Percentiles rank a stretch among this genome's conserved stretches.
phyloP scores from a whole-genome alignment of 345 rosid genomes.

The Citrus mangshanensis region DNA sequence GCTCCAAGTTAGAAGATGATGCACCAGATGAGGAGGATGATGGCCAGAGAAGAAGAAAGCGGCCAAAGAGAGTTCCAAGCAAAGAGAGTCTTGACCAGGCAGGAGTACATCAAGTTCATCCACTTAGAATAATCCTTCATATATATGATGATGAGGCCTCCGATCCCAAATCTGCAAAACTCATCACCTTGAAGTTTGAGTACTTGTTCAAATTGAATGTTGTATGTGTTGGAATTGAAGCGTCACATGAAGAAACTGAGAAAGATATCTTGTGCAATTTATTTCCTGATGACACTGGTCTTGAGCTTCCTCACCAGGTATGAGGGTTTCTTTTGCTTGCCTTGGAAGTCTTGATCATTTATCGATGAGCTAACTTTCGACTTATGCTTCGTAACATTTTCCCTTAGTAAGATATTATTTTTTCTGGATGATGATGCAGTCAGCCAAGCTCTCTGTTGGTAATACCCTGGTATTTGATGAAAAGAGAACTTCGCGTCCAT shows the following conservation, averaged over 20 bases:
- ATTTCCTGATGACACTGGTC: slow-evolving; percentile 77
- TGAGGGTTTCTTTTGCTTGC: neutral
- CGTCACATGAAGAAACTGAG: slow-evolving; percentile 51
- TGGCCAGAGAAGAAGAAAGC: slow-evolving; percentile 71
- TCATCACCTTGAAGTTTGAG: slow-evolving; percentile 62
- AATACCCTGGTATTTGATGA: slow-evolving; percentile 48
- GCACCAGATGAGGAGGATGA: slow-evolving; percentile 80
- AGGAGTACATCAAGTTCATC: slow-evolving; percentile 62
- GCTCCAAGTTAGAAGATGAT: slow-evolving; percentile 67
- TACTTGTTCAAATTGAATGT: slow-evolving; percentile 77
- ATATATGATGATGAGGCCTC: slow-evolving; percentile 57
- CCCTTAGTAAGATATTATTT: slow-evolving; percentile 13
- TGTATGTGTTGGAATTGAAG: slow-evolving; percentile 70
- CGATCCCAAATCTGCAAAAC: slow-evolving; percentile 57
- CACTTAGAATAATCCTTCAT: slow-evolving; percentile 66
- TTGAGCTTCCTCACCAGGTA: slow-evolving; percentile 94
- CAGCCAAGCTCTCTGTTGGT: slow-evolving; percentile 75
- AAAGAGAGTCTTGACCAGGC: slow-evolving; percentile 56
- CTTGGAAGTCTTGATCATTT: neutral
- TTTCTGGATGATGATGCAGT: slow-evolving; percentile 44
- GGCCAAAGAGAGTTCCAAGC: slow-evolving; percentile 60
- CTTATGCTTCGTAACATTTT: neutral
- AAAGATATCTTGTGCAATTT: slow-evolving; percentile 61
- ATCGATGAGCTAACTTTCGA: neutral
- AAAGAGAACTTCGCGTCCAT: slow-evolving; percentile 69